Percentiles rank a stretch among this genome's conserved stretches.
Evolutionary conservation across 352 stramenopile species (phyloP).

Genomic region (Phytophthora citrophthora): DNA sequence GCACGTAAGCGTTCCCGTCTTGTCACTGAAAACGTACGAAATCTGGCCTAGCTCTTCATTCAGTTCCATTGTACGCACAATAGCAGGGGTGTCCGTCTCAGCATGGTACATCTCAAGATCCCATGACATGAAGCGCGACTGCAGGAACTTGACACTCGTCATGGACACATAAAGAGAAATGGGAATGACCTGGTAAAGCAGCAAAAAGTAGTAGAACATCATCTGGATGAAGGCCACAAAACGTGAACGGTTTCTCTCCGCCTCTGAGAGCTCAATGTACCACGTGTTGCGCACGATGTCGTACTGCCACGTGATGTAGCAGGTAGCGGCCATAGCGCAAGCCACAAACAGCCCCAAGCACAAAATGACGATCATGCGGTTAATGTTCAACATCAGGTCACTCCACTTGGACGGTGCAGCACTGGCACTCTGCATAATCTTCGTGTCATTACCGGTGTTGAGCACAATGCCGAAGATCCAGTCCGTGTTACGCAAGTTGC

Average conservation of each 20-base stretch:
- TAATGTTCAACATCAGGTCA: conserved; percentile 82
- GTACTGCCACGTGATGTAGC: conserved; percentile 82
- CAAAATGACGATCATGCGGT: conserved; percentile 83
- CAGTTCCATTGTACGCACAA: conserved; percentile 87
- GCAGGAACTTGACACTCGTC: conserved; percentile 89
- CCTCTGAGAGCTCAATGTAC: conserved; percentile 66
- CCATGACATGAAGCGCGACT: conserved; percentile 88
- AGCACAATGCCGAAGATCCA: conserved; percentile 88
- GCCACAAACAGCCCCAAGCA: conserved; percentile 69
- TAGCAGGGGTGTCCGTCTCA: conserved; percentile 90
- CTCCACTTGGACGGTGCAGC: conserved; percentile 84
- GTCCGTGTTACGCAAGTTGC: conserved; percentile 89
- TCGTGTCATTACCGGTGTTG: conserved; percentile 92
- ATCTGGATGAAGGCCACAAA: conserved; percentile 84
- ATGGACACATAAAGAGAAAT: conserved; percentile 95
- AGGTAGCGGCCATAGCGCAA: conserved; percentile 69
- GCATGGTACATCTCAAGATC: conserved; percentile 91
- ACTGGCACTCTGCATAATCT: conserved; percentile 90
- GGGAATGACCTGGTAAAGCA: conserved; percentile 93
- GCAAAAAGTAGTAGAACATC: conserved; percentile 93
- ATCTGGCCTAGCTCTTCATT: conserved; percentile 94
- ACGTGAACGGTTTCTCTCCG: conserved; percentile 44
- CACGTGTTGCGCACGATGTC: conserved; percentile 75
- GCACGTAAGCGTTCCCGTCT: conserved; percentile 93
- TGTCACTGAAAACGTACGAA: conserved; percentile 91